Base-by-base conservation (phyloP, 2,329 filamentous ascomycete species). In the Cephalotrichum gorgonifer region DNA sequence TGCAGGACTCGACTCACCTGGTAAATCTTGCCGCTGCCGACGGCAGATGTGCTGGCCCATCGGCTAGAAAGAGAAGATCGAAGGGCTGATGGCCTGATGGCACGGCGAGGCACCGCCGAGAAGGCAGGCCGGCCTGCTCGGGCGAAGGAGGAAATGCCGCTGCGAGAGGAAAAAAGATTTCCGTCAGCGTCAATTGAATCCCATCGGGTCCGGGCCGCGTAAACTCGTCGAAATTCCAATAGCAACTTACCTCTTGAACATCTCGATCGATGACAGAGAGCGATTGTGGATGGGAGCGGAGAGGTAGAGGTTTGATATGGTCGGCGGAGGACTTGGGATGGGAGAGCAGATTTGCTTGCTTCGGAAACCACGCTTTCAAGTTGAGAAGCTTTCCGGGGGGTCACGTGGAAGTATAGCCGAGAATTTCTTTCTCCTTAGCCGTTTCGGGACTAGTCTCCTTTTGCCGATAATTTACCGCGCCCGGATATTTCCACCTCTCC, bases 181-280 rank as follows among this genome's bases (percentile, higher is more conserved):
- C 48, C 51, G 53, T 51, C 48, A 50, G 44, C 33, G 42, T 72
- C 69, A 73, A 73, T 75, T 72, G 66, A 58, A 52, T 61, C 66
- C 74, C 73, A 77, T 76, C 74, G 68, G 50, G 52, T 54, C 54
- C 49, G 25, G n/a, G n/a, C n/a, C n/a, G n/a, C n/a, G n/a, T n/a
- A 54, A 54, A 56, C 54, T 53, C 51, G 51, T 51, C 52, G 48
- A 54, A 59, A 61, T 63, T 58, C 47, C 56, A 43, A 54, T 65
- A 47, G 53, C 57, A 62, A 78, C 81, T 72, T 72, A 88, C 84
- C 83, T 86, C 83, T 86, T 86, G 75, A 86, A 84, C 84, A 88
- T 88, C 81, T 78, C 86, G 76, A 70, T 71, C 75, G 79, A 82
- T 80, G 76, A 76, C 72, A 72, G 73, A 78, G 76, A 79, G 77